Evolutionary conservation across 495 filamentous ascomycete genomes (phyloP).

Genomic region (Talaromyces liani): DNA sequence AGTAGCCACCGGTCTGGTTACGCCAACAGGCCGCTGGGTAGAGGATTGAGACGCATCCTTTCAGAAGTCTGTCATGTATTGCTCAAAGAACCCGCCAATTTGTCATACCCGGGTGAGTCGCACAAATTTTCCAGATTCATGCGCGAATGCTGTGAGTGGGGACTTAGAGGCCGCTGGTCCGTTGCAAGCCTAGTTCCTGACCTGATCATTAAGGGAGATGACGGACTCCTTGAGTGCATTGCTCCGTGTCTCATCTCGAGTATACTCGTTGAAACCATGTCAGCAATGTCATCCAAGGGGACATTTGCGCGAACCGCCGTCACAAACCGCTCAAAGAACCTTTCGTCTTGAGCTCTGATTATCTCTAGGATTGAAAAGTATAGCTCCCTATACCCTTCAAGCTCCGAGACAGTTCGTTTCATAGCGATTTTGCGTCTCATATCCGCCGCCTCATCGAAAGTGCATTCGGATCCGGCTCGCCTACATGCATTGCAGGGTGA

Average conservation of each 20-base stretch:
- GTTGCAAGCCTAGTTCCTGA: neutral
- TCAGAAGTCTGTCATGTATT: neutral
- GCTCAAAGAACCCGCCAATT: neutral
- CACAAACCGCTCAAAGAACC: slow-evolving; percentile 19
- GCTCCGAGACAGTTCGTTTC: slow-evolving; percentile 28
- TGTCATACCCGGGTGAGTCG: neutral
- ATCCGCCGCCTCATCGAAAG: slow-evolving; percentile 34
- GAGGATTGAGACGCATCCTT: neutral
- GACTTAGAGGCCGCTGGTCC: neutral
- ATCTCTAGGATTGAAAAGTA: slow-evolving; percentile 21
- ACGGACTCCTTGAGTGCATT: neutral
- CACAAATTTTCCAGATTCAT: neutral
- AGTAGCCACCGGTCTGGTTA: neutral
- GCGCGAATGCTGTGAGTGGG: neutral
- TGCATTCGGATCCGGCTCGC: slow-evolving; percentile 22
- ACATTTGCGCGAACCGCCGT: slow-evolving; percentile 19
- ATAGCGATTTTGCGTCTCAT: slow-evolving; percentile 34
- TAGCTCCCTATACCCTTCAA: slow-evolving; percentile 26
- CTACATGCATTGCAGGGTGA: slow-evolving; percentile 32
- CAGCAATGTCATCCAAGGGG: slow-evolving; percentile 19
- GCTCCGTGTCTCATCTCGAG: slow-evolving; percentile 3
- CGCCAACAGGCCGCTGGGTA: neutral
- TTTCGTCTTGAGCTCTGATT: slow-evolving; percentile 20
- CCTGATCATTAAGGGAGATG: neutral
- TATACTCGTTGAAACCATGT: slow-evolving; percentile 15